Percentiles rank a stretch among this genome's conserved stretches.
phyloP scores from a whole-genome alignment of 1,284 basidiomycete genomes.

The Trametes versicolor region DNA sequence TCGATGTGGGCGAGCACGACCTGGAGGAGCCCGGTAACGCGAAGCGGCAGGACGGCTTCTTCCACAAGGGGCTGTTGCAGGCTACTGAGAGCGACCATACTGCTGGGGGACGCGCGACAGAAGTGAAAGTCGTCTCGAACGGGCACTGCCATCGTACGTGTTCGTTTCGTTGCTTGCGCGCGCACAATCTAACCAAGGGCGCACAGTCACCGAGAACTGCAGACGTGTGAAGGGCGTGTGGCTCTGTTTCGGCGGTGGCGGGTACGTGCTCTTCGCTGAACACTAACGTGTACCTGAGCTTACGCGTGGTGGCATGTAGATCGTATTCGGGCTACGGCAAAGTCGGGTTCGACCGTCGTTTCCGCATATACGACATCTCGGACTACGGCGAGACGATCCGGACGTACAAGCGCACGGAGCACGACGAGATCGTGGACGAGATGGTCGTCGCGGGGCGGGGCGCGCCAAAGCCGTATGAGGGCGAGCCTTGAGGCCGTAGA shows the following conservation, averaged over 20 bases:
- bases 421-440: constrained; percentile 74
- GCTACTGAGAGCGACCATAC: constrained; percentile 73
- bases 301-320: constrained; percentile 46
- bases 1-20: constrained; percentile 74
- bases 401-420: constrained; percentile 90
- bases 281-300: not conserved
- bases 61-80: constrained; percentile 78
- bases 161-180: not conserved
- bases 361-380: constrained; percentile 86
- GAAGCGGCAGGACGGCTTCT: constrained; percentile 83
- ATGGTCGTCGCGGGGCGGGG: constrained; percentile 65
- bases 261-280: constrained; percentile 49
- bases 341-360: constrained; percentile 88
- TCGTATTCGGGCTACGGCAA: constrained; percentile 89
- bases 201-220: constrained; percentile 87
- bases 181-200: not conserved
- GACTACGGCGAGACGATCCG: constrained; percentile 90
- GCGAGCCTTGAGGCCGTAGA: not conserved
- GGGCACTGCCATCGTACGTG: constrained; percentile 85
- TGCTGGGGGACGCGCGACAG: constrained; percentile 58
- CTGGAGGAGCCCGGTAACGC: constrained; percentile 71
- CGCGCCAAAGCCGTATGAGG: constrained; percentile 39
- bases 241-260: constrained; percentile 96
- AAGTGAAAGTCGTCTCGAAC: constrained; percentile 88
- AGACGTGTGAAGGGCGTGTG: constrained; percentile 86